Base-by-base conservation (phyloP, 257 asterid genomes). In the Ilex asprella region DNA sequence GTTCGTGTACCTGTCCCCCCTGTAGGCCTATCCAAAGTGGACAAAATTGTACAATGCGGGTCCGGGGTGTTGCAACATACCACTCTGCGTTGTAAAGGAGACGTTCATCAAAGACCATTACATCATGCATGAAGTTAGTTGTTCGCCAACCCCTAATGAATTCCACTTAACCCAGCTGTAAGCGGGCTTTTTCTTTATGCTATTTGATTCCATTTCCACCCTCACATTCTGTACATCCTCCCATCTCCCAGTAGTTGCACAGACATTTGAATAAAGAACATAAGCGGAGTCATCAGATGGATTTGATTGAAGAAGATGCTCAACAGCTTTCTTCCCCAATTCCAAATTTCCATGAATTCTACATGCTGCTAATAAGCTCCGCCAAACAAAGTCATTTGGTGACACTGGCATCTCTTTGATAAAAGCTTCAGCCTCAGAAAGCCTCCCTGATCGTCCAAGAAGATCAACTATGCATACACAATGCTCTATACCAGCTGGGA, bases 211-310 rank as follows among this genome's bases (percentile, higher is more conserved):
- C 95, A 89, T 89, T 65, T 75, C 81, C 52, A 73, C 81, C 70
- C 97, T 73, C 11, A 85, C 71, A 49, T 76, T 85, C 60, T 75
- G 76, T 7, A 75, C 86, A 14, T 89, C 92, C 31, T 78, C 81
- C 97, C 90, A 90, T 67, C 80, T 78, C 59, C 93, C 90, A 0
- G 86, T 78, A 39, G 84, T 81, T 55, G 97, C 91, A 67, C 92
- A 87, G 13, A 86, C 83, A 58, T 87, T 87, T 14, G 97, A 87
- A 73, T 82, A 87, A 39, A 87, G 91, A 35, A 87, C 95, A 61
- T 85, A 87, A 8, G 97, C 97, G 0, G 96, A 87, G 70, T 85
- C 96, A 50, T 90, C 97, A 1, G 81, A 73, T 2, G 97, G 96
- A 70, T 90, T 77, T 30, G 78, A 75, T 53, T 72, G 77, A 2